phyloP scores from a whole-genome alignment of 805 yeast species.

The Blastobotrys mokoenaii region DNA sequence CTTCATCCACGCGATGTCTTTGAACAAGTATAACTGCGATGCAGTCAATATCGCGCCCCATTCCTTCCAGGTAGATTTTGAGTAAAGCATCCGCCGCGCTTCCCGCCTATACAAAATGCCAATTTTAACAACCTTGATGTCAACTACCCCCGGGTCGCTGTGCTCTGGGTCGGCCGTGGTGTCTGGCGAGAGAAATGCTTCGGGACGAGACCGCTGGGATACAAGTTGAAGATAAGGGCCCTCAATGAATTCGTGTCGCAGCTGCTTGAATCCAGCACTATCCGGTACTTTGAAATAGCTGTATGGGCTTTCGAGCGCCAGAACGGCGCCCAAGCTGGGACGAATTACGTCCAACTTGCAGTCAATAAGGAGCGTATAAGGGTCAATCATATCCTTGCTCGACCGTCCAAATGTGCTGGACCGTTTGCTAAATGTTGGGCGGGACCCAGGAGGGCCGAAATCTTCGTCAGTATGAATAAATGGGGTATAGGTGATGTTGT shows the following conservation, averaged over 20 bases:
- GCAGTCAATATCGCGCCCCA: constrained; percentile 37
- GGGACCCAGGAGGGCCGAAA: constrained; percentile 23
- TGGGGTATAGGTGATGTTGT: constrained; percentile 54
- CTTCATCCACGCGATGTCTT: constrained; percentile 31
- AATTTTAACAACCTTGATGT: constrained; percentile 31
- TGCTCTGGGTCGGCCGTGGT: constrained; percentile 21
- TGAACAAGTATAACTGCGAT: constrained; percentile 34
- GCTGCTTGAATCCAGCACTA: constrained; percentile 17
- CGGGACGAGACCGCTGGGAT: constrained; percentile 32
- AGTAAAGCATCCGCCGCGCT: constrained; percentile 23
- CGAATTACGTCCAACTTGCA: constrained; percentile 27
- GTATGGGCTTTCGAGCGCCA: constrained; percentile 25
- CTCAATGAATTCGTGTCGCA: constrained; percentile 22
- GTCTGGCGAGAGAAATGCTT: constrained; percentile 23
- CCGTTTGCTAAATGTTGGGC: constrained; percentile 3
- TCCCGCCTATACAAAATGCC: constrained; percentile 32
- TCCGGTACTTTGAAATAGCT: constrained; percentile 16
- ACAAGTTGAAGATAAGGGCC: constrained; percentile 31
- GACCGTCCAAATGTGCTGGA: constrained; percentile 17
- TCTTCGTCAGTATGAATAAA: constrained; percentile 41
- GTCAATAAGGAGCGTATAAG: constrained; percentile 30
- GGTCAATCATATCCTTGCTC: constrained; percentile 27
- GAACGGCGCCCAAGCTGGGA: constrained; percentile 23
- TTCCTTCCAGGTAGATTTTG: constrained; percentile 29
- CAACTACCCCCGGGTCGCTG: constrained; percentile 30